Conservation (phyloP, 169 alveolate genomes). For the Cryptosporidium bovis region DNA sequence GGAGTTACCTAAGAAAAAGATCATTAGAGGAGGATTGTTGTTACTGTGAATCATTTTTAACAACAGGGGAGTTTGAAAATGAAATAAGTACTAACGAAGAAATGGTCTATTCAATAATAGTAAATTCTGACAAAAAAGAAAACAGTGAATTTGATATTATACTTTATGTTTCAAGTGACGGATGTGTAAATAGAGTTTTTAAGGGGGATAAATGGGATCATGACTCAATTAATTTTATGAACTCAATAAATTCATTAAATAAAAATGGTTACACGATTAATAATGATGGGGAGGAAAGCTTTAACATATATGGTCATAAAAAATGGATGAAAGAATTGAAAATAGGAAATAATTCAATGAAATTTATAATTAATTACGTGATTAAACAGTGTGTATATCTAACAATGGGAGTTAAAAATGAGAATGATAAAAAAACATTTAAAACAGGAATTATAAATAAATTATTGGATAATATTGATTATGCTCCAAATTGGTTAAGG, state of each 20-base stretch:
- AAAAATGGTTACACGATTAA: too few relatives aligned
- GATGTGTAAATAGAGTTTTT: constrained; percentile 30
- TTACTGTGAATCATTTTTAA: background rate
- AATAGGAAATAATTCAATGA: constrained; percentile 1
- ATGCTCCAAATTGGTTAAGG: constrained; percentile 16
- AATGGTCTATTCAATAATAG: constrained; percentile 19
- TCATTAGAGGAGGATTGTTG: background rate
- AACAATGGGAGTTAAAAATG: background rate
- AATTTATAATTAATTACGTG: constrained; percentile 12
- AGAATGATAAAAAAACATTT: background rate
- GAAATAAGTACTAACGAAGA: constrained; percentile 10
- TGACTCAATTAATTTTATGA: background rate
- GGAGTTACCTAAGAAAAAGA: background rate
- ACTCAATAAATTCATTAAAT: background rate
- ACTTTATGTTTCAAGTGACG: constrained; percentile 60
- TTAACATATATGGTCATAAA: background rate
- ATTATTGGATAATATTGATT: background rate
- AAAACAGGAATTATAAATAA: background rate
- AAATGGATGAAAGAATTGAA: constrained; percentile 2
- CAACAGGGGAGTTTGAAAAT: background rate
- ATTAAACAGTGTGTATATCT: constrained; percentile 16
- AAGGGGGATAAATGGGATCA: constrained; percentile 27
- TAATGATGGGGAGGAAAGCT: background rate
- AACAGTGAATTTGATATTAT: constrained; percentile 5
- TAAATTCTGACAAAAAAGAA: background rate